Percentiles rank a stretch among this genome's conserved stretches.
phyloP scores from a whole-genome alignment of 2,329 filamentous ascomycete genomes.

The Penicillium sp. region DNA sequence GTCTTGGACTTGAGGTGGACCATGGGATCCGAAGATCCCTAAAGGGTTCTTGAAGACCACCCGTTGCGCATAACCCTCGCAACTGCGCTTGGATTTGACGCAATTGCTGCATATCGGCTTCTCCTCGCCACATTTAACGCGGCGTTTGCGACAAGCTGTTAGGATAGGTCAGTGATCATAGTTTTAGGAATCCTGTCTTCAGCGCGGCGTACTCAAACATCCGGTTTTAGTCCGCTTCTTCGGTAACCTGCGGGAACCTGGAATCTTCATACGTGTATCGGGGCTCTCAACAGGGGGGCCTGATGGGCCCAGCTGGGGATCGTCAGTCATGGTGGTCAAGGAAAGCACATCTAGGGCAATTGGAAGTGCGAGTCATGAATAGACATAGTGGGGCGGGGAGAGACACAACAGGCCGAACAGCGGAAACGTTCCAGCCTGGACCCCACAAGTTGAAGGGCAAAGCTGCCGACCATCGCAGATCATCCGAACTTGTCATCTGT shows the following conservation, averaged over 20 bases:
- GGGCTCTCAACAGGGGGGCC: not conserved
- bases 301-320: not conserved
- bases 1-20: constrained; percentile 18
- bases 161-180: constrained; percentile 7
- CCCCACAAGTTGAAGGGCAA: constrained; percentile 6
- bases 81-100: constrained; percentile 47
- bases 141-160: constrained; percentile 81
- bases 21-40: constrained; percentile 31
- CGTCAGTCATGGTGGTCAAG: not conserved
- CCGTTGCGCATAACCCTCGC: constrained; percentile 44
- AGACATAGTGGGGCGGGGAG: constrained; percentile 11
- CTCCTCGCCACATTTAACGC: constrained; percentile 96
- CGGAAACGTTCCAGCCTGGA: not conserved
- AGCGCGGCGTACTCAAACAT: constrained; percentile 70
- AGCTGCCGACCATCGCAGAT: constrained; percentile 16
- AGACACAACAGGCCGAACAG: not conserved
- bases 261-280: constrained; percentile 19
- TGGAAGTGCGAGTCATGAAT: not conserved
- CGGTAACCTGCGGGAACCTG: constrained; percentile 29
- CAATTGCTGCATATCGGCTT: constrained; percentile 49
- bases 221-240: constrained; percentile 86
- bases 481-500: constrained; percentile 7
- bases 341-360: not conserved
- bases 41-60: constrained; percentile 44
- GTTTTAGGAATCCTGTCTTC: not conserved